A percentile compares a stretch with the other conserved stretches of the same genome.
Evolutionary conservation across 805 yeast species (phyloP).

Genomic region (Candida parachauliodes): DNA sequence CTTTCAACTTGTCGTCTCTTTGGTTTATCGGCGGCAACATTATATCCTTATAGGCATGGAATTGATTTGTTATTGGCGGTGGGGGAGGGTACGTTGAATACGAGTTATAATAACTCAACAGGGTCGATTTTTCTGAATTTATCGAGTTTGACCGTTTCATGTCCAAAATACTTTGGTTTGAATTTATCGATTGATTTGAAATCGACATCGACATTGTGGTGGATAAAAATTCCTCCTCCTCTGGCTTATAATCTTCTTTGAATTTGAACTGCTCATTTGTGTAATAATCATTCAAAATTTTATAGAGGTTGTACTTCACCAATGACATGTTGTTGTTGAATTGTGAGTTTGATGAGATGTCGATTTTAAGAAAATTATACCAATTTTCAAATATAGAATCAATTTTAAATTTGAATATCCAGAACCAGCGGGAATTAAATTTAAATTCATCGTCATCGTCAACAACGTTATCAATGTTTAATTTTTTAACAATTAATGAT

Average conservation of each 20-base stretch:
- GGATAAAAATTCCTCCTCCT: slow-evolving; percentile 1
- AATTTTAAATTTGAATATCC: slow-evolving; percentile 20
- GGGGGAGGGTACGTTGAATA: slow-evolving; percentile 13
- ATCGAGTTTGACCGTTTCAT: not conserved
- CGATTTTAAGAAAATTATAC: slow-evolving; percentile 16
- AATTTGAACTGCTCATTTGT: slow-evolving; percentile 6
- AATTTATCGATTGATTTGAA: slow-evolving; percentile 1
- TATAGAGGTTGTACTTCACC: slow-evolving; percentile 15
- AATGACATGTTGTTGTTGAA: slow-evolving; percentile 13
- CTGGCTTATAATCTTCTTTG: slow-evolving; percentile 5
- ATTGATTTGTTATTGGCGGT: slow-evolving; percentile 7
- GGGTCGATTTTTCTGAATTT: too few relatives aligned
- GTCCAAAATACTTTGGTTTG: not conserved
- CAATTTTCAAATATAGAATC: slow-evolving; percentile 23
- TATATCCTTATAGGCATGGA: slow-evolving; percentile 4
- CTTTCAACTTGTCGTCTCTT: not conserved
- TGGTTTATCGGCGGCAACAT: slow-evolving; percentile 12
- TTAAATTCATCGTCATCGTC: slow-evolving; percentile 16
- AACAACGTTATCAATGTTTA: not conserved
- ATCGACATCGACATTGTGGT: slow-evolving; percentile 4
- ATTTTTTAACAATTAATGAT: not conserved
- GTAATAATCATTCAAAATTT: slow-evolving; percentile 10
- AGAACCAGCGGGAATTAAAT: slow-evolving; percentile 24
- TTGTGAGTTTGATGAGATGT: not conserved
- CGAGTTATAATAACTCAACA: slow-evolving; percentile 5